A percentile compares a stretch with the other conserved stretches of the same genome.
Evolutionary conservation across 495 filamentous ascomycete genomes (phyloP).

Genomic region (Annulohypoxylon maeteangense): DNA sequence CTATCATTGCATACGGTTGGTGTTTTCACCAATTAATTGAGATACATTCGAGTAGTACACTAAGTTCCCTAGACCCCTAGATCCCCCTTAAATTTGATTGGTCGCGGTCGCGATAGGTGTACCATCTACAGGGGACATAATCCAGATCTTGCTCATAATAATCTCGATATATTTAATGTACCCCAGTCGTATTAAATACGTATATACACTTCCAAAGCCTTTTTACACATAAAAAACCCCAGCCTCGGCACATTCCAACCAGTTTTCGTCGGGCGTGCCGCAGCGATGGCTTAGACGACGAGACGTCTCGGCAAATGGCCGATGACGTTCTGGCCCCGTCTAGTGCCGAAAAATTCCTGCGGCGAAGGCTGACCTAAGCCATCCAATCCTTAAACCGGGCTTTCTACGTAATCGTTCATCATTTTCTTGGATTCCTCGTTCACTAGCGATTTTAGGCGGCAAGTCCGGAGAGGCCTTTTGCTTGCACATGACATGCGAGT

Average conservation of each 20-base stretch:
- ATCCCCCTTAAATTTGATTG: background rate
- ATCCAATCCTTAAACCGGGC: background rate
- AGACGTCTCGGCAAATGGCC: background rate
- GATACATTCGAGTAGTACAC: background rate
- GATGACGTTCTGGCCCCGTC: background rate
- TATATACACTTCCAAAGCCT: background rate
- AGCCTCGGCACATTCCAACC: background rate
- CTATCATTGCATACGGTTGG: background rate
- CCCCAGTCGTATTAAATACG: no score
- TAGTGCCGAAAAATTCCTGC: background rate
- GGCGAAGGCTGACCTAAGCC: constrained; percentile 5
- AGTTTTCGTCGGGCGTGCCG: background rate
- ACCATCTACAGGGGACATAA: no score
- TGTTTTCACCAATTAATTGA: constrained; percentile 1
- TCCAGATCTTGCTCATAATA: no score
- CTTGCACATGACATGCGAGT: background rate
- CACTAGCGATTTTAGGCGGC: background rate
- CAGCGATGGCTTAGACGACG: background rate
- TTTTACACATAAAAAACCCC: background rate
- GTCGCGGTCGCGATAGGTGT: background rate
- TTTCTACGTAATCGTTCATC: background rate
- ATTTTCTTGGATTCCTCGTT: background rate
- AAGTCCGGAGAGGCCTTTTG: background rate
- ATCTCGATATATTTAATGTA: no score
- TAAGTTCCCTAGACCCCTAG: background rate